phyloP scores from a whole-genome alignment of 768 basidiomycete species.

The Cyclocybe aegerita region DNA sequence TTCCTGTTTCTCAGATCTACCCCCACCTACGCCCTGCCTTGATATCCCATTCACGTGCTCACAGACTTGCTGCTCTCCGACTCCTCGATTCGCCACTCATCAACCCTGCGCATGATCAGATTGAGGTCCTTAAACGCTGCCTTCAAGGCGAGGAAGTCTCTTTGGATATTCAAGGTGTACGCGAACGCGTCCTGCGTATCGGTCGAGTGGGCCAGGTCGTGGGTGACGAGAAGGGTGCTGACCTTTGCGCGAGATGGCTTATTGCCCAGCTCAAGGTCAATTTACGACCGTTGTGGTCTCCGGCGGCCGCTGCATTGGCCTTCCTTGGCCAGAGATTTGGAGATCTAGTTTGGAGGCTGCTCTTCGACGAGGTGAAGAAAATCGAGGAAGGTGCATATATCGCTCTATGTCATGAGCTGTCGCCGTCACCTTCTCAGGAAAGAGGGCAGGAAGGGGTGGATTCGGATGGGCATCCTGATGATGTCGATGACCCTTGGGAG shows the following conservation, averaged over 20 bases:
- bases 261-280: conserved; percentile 93
- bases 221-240: conserved; percentile 56
- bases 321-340: conserved; percentile 55
- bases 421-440: conserved; percentile 4
- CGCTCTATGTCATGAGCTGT: neutral
- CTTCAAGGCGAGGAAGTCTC: conserved; percentile 80
- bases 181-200: conserved; percentile 83
- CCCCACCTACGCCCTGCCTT: conserved; percentile 50
- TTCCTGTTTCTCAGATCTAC: conserved; percentile 52
- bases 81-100: conserved; percentile 59
- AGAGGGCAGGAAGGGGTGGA: conserved; percentile 16
- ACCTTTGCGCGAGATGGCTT: conserved; percentile 71
- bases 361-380: conserved; percentile 62
- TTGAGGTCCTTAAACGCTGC: conserved; percentile 62
- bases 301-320: conserved; percentile 69
- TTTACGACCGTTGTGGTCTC: conserved; percentile 85
- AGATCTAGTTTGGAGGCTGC: conserved; percentile 67
- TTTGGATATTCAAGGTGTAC: conserved; percentile 74
- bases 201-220: conserved; percentile 67
- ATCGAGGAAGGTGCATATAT: conserved; percentile 19
- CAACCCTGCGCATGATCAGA: conserved; percentile 36
- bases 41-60: conserved; percentile 67
- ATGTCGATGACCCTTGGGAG: conserved; percentile 48
- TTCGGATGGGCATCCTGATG: conserved; percentile 3
- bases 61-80: conserved; percentile 65